Evolutionary conservation across 768 basidiomycete species (phyloP), one percentile per base, ranked within the genome.

Genomic region (Agaricus sinodeliciosus): DNA sequence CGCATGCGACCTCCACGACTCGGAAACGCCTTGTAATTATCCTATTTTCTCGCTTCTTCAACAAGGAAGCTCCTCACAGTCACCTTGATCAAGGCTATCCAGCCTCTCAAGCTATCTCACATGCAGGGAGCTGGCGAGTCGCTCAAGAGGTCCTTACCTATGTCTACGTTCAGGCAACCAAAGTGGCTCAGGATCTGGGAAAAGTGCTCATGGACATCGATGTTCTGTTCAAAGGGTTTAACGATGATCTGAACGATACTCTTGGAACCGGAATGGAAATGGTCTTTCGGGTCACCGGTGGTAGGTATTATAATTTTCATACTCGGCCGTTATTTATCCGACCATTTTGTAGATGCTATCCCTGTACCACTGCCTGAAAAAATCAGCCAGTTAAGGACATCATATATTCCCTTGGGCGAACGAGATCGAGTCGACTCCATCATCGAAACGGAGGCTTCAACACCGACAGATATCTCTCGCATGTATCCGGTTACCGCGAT

Each of bases 151-250:
- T 94, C 43, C 74, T 97, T 56, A 89, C 89, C 0, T 85, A 81
- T 61, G 79, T 89, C 36, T 96, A 97, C 66, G 87, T 90, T 2
- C 85, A 87, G 58, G 87, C 90, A n/a, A 86, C 86, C 12, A 83
- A 79, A 59, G 77, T 82, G 39, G 86, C 88, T 12, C 82, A 85
- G 62, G 75, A 79, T 35, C 65, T 74, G 59, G 80, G 80, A 63
- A 86, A 81, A 57, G 69, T 92, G 39, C 73, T 90, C 52, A 79
- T 94, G 75, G 75, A 85, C 49, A 72, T 95, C 44, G 85, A 90
- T 60, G 87, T 95, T 12, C 68, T 90, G 43, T 76, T 95, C 54
- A 74, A 78, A 46, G 82, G 76, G n/a, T 64, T 75, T 48, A 73
- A 79, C 40, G 70, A 72, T 52, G 67, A 70, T 49, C 60, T 81